Base-by-base conservation (phyloP, 225 moss, liverwort and hornwort species). In the Pseudoscleropodium purum region DNA sequence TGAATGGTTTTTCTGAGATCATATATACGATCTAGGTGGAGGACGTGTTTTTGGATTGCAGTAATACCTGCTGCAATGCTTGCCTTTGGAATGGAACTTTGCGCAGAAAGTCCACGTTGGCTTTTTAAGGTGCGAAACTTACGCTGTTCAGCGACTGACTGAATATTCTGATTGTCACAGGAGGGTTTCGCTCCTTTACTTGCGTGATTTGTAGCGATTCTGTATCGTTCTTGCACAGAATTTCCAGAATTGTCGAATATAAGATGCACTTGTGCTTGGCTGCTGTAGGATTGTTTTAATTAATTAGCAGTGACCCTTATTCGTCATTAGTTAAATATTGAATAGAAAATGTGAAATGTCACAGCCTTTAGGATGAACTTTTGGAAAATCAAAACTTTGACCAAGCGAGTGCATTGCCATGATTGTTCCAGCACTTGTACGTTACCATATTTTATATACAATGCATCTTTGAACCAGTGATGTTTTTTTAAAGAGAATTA, bases 101-200 rank as follows among this genome's bases (percentile, higher is more conserved):
- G 98, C 84, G 95, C 95, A 27, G 98, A 98, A 91, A 98, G 98
- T 87, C 98, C 98, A 49, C 93, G 97, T 36, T 97, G 98, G 98
- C 92, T 97, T 47, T 96, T 95, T 59, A 97, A 98, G 95, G 96
- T 96, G 74, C 45, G 80, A 73, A 74, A 67, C 68, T 64, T 49
- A 74, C 37, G 47, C 54, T 84, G 59, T 52, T 66, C 34, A 34
- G 67, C 67, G 41, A 80, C 39, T 59, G 56, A 86, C 41, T 87
- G 30, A 63, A 33, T 73, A 51, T 66, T 89, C 12, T 33, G 56
- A 69, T 84, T 75, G 52, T 80, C 75, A 29, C 54, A 61, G 52
- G 73, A 60, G 43, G 21, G 69, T 59, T 57, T 76, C 10, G 12
- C 66, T 76, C 43, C 80, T 49, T 79, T 13, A 56, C 57, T 86